phyloP scores from a whole-genome alignment of 768 basidiomycete genomes.

The Neoboletus subvelutipes region DNA sequence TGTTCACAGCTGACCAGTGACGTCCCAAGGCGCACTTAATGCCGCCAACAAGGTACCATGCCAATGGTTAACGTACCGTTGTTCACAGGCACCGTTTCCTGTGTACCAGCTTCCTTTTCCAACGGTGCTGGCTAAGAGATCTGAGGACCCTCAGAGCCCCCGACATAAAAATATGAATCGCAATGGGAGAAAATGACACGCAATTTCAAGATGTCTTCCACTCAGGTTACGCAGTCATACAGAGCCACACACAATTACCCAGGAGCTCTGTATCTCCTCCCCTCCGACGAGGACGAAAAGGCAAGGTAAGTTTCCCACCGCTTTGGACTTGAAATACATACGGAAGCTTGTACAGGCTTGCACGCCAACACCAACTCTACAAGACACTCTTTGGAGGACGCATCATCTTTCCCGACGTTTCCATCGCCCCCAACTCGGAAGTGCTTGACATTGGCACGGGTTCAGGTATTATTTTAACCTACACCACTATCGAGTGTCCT shows the following conservation, averaged over 20 bases:
- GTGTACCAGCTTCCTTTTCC: too few relatives aligned
- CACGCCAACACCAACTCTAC: conserved; percentile 20
- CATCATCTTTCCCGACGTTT: conserved; percentile 12
- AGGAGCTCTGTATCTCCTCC: conserved; percentile 23
- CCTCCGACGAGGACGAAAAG: conserved; percentile 20
- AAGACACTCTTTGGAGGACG: conserved; percentile 16
- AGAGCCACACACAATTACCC: conserved; percentile 15
- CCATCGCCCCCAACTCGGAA: conserved; percentile 7
- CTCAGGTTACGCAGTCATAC: conserved; percentile 3
- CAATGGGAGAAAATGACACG: neutral
- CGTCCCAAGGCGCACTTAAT: neutral
- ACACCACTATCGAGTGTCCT: neutral
- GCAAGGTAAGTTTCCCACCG: conserved; percentile 3
- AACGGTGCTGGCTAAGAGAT: neutral
- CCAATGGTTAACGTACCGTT: neutral
- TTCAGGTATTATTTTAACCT: conserved; percentile 13
- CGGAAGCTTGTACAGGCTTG: conserved; percentile 4
- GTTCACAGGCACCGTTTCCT: neutral
- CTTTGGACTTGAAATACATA: neutral
- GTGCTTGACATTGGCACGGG: conserved; percentile 26
- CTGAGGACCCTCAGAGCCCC: neutral
- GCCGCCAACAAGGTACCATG: neutral
- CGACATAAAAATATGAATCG: neutral
- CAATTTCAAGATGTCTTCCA: neutral
- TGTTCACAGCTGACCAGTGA: neutral